Conservation (phyloP, 208 protist species). For the Leptomonas seymouri region DNA sequence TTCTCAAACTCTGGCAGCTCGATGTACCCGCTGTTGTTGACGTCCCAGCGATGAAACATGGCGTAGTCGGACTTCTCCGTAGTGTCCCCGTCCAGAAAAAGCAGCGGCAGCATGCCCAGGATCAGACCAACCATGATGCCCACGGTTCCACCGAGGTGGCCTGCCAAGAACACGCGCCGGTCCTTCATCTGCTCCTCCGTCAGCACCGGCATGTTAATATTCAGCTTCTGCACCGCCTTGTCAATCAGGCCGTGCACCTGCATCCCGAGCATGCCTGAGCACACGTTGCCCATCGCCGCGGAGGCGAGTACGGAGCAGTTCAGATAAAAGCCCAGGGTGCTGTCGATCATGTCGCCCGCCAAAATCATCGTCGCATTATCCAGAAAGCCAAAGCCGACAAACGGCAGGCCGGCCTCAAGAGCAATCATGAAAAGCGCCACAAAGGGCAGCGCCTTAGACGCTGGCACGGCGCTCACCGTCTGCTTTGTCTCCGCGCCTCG, state of each 20-base stretch:
- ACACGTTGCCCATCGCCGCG: slow-evolving; percentile 92
- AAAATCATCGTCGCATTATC: slow-evolving; percentile 93
- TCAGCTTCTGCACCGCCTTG: slow-evolving; percentile 81
- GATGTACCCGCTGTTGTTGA: slow-evolving; percentile 74
- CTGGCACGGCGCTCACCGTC: slow-evolving; percentile 8
- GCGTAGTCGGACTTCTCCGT: slow-evolving; percentile 80
- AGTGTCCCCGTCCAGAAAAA: slow-evolving; percentile 72
- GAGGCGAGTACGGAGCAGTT: slow-evolving; percentile 92
- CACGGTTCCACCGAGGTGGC: slow-evolving; percentile 87
- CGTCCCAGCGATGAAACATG: slow-evolving; percentile 80
- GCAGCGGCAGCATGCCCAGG: slow-evolving; percentile 86
- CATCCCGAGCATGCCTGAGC: slow-evolving; percentile 89
- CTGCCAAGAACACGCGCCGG: slow-evolving; percentile 82
- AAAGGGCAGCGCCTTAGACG: slow-evolving; percentile 47
- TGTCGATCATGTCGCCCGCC: slow-evolving; percentile 89
- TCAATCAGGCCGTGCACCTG: slow-evolving; percentile 92
- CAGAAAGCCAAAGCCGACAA: slow-evolving; percentile 92
- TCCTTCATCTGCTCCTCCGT: slow-evolving; percentile 87
- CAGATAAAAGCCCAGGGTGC: slow-evolving; percentile 84
- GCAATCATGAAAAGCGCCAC: slow-evolving; percentile 71
- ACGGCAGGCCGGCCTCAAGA: slow-evolving; percentile 82
- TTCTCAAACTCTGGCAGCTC: slow-evolving; percentile 69
- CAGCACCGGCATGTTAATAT: slow-evolving; percentile 71
- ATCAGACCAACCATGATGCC: slow-evolving; percentile 88
- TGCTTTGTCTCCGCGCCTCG: slow-evolving; percentile 22